phyloP scores from a whole-genome alignment of 805 yeast species.

The Metschnikowia baotianmanensis region DNA sequence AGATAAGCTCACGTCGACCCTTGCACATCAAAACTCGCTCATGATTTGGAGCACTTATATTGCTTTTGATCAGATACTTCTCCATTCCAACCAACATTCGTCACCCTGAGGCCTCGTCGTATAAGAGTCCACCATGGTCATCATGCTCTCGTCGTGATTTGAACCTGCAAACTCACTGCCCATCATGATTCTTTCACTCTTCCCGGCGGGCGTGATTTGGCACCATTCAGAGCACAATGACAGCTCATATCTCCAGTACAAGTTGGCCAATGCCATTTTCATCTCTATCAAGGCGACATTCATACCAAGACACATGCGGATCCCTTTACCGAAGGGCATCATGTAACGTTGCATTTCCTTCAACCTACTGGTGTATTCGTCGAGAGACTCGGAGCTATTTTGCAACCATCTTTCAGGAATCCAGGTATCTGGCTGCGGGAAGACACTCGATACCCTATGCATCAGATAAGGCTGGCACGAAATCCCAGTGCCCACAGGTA shows the following conservation, averaged over 20 bases:
- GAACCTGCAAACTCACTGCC: slow-evolving; percentile 17
- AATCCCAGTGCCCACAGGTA: slow-evolving; percentile 56
- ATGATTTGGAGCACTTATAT: neutral
- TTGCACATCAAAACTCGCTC: neutral
- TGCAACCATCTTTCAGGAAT: slow-evolving; percentile 65
- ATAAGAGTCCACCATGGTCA: slow-evolving; percentile 57
- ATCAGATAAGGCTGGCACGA: slow-evolving; percentile 66
- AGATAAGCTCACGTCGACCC: neutral
- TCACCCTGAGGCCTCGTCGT: slow-evolving; percentile 52
- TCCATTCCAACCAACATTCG: slow-evolving; percentile 51
- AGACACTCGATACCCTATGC: slow-evolving; percentile 51
- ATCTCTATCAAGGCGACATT: slow-evolving; percentile 65
- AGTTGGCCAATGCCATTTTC: slow-evolving; percentile 52
- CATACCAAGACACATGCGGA: slow-evolving; percentile 74
- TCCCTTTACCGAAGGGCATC: slow-evolving; percentile 72
- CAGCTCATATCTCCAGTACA: slow-evolving; percentile 50
- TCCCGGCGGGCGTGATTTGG: slow-evolving; percentile 19
- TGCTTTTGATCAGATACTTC: neutral
- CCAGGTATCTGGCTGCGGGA: slow-evolving; percentile 51
- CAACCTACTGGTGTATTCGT: slow-evolving; percentile 34
- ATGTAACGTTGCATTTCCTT: slow-evolving; percentile 49
- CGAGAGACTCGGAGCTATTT: slow-evolving; percentile 30
- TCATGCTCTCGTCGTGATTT: slow-evolving; percentile 42
- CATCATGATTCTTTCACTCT: slow-evolving; percentile 11
- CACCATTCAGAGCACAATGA: slow-evolving; percentile 46